phyloP scores from a whole-genome alignment of 495 filamentous ascomycete genomes.

The Evernia prunastri region DNA sequence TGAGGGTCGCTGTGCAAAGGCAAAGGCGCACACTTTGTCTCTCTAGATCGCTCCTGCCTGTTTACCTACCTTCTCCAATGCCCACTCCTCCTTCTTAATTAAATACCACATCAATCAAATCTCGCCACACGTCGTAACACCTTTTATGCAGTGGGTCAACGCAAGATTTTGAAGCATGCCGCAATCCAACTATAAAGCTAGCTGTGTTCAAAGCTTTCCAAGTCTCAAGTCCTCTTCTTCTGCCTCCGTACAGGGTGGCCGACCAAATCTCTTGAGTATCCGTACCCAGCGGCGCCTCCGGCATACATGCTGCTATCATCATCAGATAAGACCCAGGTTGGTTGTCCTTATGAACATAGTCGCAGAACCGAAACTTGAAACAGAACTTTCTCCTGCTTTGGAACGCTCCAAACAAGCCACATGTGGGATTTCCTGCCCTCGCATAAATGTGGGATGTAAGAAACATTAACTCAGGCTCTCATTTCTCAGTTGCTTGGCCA shows the following conservation, averaged over 20 bases:
- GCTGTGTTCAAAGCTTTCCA: background rate
- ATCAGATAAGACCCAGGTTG: background rate
- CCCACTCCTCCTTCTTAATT: no score
- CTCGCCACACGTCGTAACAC: background rate
- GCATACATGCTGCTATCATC: background rate
- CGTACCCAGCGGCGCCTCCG: background rate
- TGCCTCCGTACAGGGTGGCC: background rate
- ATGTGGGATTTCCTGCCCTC: background rate
- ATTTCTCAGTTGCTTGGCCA: background rate
- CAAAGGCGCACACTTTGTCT: no score
- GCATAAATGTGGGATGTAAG: background rate
- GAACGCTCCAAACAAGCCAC: background rate
- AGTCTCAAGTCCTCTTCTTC: background rate
- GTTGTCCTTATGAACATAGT: background rate
- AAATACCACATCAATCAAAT: background rate
- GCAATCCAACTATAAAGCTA: no score
- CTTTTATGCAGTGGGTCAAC: background rate
- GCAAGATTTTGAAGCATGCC: background rate
- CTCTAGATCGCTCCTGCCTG: no score
- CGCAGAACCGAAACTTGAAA: background rate
- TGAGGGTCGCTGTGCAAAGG: no score
- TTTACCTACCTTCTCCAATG: no score
- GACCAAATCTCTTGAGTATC: background rate
- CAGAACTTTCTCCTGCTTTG: background rate
- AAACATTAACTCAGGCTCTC: background rate